Evolutionary conservation across 148 eudicot species (phyloP), one percentile per base, ranked within the genome.

Genomic region (Rhododendron molle): DNA sequence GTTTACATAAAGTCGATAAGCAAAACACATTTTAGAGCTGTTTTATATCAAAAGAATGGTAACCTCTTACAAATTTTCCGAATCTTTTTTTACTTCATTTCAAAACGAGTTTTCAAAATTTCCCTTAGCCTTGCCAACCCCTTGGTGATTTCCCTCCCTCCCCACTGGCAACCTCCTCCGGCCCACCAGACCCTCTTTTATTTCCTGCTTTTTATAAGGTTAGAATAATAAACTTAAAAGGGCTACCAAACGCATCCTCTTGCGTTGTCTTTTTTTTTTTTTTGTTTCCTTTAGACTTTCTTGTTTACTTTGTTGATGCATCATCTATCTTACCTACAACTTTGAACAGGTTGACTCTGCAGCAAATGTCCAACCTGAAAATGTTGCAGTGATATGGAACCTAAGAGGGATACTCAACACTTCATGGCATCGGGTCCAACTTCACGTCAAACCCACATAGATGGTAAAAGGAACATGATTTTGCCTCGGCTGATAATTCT

Each of bases 291-390:
- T 15, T 1, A 6, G 23, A 60, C 3, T 65, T 65, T 65, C 3
- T 65, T 65, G 72, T 7, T 56, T 72, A 3, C 40, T 13, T 34
- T 72, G 77, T 72, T 72, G 77, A 71, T 71, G 16, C 77, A 72
- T 72, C 2, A 2, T 32, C 20, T 34, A 14, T 34, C 77, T 72
- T 72, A 26, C 40, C 43, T 38, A 44, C 10, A 77, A 2, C 21
- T 13, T 69, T 47, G 85, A 65, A 83, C 93, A 96, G 99, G 94
- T 96, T 78, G 99, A 96, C 83, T 81, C 86, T 62, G 92, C 99
- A 21, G 96, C 93, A 79, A 96, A 96, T 82, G 97, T 96, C 80
- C 99, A 96, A 88, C 98, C 97, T n/a, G 96, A 94, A 91, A 94
- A 84, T 62, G 97, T 95, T 28, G 93, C 92, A 56, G 90, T 81